Base-by-base conservation (phyloP, 208 protist genomes). In the Trichomonas vaginalis region DNA sequence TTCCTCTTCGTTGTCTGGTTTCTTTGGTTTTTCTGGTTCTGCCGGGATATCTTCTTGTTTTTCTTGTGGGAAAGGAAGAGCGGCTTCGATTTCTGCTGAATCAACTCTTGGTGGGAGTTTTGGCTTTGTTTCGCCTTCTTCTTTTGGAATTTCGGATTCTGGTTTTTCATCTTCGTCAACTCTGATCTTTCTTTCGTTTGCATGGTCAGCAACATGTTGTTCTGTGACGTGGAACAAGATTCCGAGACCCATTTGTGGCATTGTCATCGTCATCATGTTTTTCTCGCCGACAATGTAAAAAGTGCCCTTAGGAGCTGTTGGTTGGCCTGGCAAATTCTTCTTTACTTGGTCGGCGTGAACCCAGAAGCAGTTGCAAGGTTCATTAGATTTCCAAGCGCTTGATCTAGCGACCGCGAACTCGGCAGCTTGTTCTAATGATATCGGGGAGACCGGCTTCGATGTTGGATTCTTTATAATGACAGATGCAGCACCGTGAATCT, bases 201-300 rank as follows among this genome's bases (percentile, higher is more conserved):
- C 27, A 51, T 92, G 86, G 8, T 48, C 15, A 0, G 40, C 17
- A 48, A 92, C 86, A 51, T 92, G 86, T 35, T 35, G 40, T 92
- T 92, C 86, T 35, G 86, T 92, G 12, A 92, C 86, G 15, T 92
- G 86, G 86, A 92, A 92, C 15, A 92, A 51, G 17, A 92, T 42
- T 9, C 86, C 86, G 39, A 92, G 40, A 14, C 86, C 86, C 86
- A 92, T 92, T 92, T 92, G 86, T 21, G 86, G 86, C 86, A 92
- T 92, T 51, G 86, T 92, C 86, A 92, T 92, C 37, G 86, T 92
- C 45, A 92, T 92, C 40, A 56, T 51, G 15, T 92, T 92, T 15
- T 92, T 92, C 9, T 46, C 42, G 8, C 86, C 86, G 4, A 51
- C 45, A 92, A 92, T 92, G 27, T 51, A 92, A 32, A 92, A 92